Conservation (phyloP, 768 basidiomycete species). For the Pleurotus tuber-regium region DNA sequence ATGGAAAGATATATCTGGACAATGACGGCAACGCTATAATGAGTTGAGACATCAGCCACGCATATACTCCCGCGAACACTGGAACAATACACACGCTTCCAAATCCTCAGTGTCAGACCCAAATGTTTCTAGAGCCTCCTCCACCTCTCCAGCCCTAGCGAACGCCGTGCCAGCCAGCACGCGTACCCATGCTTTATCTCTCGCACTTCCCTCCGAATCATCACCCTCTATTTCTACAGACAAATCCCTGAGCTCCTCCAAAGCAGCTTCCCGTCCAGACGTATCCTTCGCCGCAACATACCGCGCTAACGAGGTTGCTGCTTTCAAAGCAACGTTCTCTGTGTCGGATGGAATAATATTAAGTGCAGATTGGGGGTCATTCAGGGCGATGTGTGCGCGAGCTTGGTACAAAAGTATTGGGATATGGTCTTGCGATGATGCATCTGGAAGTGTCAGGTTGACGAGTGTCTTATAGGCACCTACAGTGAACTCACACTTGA, state of each 20-base stretch:
- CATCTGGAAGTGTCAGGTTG: slow-evolving; percentile 52
- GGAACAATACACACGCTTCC: slow-evolving; percentile 68
- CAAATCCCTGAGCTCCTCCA: slow-evolving; percentile 84
- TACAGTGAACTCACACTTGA: slow-evolving; percentile 19
- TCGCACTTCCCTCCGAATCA: slow-evolving; percentile 62
- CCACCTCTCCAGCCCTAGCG: slow-evolving; percentile 76
- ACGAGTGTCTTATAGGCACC: slow-evolving; percentile 70
- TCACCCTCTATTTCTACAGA: slow-evolving; percentile 85
- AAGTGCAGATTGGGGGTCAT: slow-evolving; percentile 53
- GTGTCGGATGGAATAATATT: slow-evolving; percentile 53
- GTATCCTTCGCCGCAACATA: slow-evolving; percentile 49
- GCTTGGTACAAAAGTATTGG: slow-evolving; percentile 74
- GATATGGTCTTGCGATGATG: slow-evolving; percentile 60
- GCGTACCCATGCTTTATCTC: slow-evolving; percentile 70
- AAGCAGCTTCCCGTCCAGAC: slow-evolving; percentile 48
- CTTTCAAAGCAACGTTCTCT: slow-evolving; percentile 68
- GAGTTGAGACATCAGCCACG: neutral
- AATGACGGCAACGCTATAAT: slow-evolving; percentile 68
- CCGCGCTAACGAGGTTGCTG: slow-evolving; percentile 70
- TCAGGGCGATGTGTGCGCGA: slow-evolving; percentile 72
- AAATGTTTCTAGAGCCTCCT: slow-evolving; percentile 91
- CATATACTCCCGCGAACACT: no score
- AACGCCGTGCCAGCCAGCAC: slow-evolving; percentile 89
- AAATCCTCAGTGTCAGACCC: slow-evolving; percentile 70
- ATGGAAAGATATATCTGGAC: slow-evolving; percentile 92